phyloP scores from a whole-genome alignment of 2,329 filamentous ascomycete genomes.

The Colletotrichum sp. region DNA sequence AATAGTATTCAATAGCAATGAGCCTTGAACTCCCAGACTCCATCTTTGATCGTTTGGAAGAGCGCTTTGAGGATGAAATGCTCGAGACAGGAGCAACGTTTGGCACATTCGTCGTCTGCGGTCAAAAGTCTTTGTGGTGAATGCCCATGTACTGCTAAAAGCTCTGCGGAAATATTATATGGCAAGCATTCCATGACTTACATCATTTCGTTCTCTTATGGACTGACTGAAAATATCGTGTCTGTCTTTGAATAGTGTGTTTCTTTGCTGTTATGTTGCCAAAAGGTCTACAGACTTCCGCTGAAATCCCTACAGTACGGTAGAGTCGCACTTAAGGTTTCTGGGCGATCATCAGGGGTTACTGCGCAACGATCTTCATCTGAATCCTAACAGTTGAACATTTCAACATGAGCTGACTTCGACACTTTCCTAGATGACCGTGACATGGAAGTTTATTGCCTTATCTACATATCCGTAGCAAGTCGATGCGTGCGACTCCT shows the following conservation, averaged over 20 bases:
- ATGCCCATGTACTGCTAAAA: neutral
- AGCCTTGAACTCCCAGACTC: neutral
- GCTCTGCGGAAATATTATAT: neutral
- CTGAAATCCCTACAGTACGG: neutral
- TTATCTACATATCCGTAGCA: neutral
- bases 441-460: neutral
- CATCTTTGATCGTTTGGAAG: neutral
- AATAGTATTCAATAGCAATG: neutral
- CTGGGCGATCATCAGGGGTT: neutral
- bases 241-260: neutral
- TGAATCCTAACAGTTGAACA: neutral
- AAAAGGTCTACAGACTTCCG: fast-evolving
- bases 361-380: neutral
- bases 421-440: fast-evolving
- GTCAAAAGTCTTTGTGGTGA: neutral
- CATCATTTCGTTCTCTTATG: neutral
- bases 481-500: neutral
- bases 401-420: neutral
- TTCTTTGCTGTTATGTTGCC: neutral
- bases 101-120: neutral
- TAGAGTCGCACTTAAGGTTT: neutral
- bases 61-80: neutral
- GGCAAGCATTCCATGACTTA: neutral
- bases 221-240: neutral
- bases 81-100: neutral